Evolutionary conservation across 257 asterid species (phyloP).

Genomic region (Fraxinus americana): DNA sequence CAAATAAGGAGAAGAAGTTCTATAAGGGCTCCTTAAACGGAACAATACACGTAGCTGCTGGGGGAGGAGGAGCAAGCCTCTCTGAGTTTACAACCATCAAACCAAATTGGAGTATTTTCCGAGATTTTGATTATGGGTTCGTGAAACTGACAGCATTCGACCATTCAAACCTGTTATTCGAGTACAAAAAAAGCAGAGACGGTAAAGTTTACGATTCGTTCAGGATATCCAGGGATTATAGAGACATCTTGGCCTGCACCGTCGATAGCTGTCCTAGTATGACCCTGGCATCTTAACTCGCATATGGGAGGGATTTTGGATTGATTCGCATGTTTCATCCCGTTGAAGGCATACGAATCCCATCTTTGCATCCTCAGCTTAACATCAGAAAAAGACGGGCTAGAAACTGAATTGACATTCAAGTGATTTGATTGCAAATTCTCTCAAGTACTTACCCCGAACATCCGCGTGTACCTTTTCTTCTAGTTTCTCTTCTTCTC

Average conservation of each 20-base stretch:
- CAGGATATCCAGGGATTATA: constrained; percentile 74
- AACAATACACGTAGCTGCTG: constrained; percentile 52
- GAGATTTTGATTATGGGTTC: constrained; percentile 29
- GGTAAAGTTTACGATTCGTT: constrained; percentile 90
- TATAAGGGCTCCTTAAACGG: not conserved
- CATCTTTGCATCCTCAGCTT: too few relatives aligned
- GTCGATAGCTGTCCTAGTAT: constrained; percentile 81
- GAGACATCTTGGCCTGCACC: constrained; percentile 83
- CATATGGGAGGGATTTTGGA: not conserved
- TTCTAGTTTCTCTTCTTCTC: too few relatives aligned
- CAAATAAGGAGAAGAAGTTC: constrained; percentile 14
- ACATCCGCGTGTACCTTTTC: too few relatives aligned
- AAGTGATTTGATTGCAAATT: too few relatives aligned
- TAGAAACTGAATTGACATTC: too few relatives aligned
- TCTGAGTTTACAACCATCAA: constrained; percentile 55
- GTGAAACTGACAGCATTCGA: constrained; percentile 28
- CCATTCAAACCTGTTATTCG: constrained; percentile 21
- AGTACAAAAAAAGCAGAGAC: constrained; percentile 60
- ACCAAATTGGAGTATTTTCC: constrained; percentile 77
- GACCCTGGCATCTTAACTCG: constrained; percentile 60
- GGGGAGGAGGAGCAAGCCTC: constrained; percentile 92
- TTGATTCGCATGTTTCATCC: too few relatives aligned
- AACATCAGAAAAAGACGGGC: too few relatives aligned
- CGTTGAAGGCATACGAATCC: too few relatives aligned
- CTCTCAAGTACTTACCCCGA: too few relatives aligned